Conservation (phyloP, 129 eudicot species). For the Chrysanthemum makinoi region DNA sequence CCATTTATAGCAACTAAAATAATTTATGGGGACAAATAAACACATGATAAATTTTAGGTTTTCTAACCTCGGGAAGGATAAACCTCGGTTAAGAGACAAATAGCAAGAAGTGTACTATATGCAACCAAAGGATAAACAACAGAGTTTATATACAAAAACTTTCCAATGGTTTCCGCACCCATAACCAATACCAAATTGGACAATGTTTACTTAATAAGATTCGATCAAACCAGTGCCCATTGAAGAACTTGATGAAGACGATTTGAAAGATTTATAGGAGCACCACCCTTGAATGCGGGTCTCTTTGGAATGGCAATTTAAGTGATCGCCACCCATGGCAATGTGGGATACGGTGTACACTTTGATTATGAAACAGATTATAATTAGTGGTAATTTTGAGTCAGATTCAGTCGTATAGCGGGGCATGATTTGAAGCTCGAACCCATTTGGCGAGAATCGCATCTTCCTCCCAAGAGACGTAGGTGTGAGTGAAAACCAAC, state of each 20-base stretch:
- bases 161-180: constrained; percentile 86
- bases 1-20: not conserved
- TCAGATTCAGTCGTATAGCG: no score
- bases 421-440: no score
- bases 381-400: no score
- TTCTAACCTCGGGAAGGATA: constrained; percentile 82
- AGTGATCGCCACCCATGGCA: constrained; percentile 94
- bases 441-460: no score
- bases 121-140: constrained; percentile 82
- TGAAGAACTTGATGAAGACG: constrained; percentile 93
- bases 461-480: no score
- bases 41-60: not conserved
- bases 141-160: constrained; percentile 72
- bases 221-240: constrained; percentile 90
- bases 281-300: constrained; percentile 84
- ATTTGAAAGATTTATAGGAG: constrained; percentile 87
- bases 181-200: constrained; percentile 90
- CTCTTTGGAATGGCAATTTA: constrained; percentile 82
- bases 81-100: constrained; percentile 87
- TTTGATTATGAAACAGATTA: no score
- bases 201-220: constrained; percentile 80
- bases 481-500: no score
- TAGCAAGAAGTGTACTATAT: constrained; percentile 83
- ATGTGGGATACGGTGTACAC: no score
- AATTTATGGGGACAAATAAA: no score